These are phyloP conservation scores for Aspergillus aculeatus DNA, from an alignment of 2,329 filamentous ascomycete genomes.

Conservation along the genomic window DNA sequence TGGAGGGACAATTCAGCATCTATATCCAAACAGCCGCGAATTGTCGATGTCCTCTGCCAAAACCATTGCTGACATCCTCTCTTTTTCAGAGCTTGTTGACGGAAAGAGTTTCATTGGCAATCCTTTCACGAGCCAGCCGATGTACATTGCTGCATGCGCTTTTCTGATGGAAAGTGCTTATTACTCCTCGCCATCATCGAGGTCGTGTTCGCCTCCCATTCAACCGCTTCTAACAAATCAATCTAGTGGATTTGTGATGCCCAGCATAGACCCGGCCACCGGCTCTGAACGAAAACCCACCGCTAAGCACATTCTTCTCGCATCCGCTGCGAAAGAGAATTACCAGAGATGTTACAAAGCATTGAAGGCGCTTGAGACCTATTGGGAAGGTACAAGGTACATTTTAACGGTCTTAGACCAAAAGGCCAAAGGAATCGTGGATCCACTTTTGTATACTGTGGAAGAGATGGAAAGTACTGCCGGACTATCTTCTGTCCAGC, in stretches of 20 bases:
- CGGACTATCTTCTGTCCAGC: conserved; percentile 53
- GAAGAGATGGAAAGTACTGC: conserved; percentile 77
- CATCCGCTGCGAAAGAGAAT: conserved; percentile 79
- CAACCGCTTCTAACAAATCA: conserved; percentile 32
- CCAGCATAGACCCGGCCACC: conserved; percentile 30
- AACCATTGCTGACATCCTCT: conserved; percentile 84
- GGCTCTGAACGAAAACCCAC: conserved; percentile 34
- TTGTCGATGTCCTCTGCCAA: conserved; percentile 84
- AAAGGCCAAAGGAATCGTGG: conserved; percentile 81
- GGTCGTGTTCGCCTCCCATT: conserved; percentile 54
- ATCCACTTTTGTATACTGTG: conserved; percentile 63
- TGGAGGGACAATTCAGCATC: conserved; percentile 64
- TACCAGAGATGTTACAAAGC: conserved; percentile 86
- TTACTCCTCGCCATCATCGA: conserved; percentile 65
- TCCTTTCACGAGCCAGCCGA: conserved; percentile 85
- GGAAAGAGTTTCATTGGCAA: conserved; percentile 84
- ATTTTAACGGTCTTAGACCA: conserved; percentile 84
- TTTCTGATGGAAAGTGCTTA: conserved; percentile 80
- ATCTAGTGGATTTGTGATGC: conserved; percentile 37
- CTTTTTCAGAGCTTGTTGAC: conserved; percentile 82
- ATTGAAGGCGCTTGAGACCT: conserved; percentile 73
- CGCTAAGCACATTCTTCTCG: conserved; percentile 71
- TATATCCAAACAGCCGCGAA: conserved; percentile 78
- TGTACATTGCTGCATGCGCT: conserved; percentile 86
- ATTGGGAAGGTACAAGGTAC: conserved; percentile 85